A percentile compares a stretch with the other conserved stretches of the same genome.
phyloP scores from a whole-genome alignment of 2,329 filamentous ascomycete genomes.

The Exophiala oligosperma region DNA sequence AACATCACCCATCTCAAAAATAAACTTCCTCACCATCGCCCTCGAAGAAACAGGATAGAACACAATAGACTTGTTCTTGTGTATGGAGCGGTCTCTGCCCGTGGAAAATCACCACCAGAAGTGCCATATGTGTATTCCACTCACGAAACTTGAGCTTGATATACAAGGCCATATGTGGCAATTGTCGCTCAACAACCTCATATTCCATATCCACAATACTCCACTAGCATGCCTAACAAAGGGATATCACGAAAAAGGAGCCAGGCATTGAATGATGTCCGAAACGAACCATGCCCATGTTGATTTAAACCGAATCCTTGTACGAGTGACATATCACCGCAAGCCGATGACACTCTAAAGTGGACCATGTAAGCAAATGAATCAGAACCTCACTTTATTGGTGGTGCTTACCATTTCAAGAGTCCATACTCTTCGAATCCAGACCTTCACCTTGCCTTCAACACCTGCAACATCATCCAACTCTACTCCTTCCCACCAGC shows the following conservation, averaged over 20 bases:
- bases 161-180: no score
- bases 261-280: not conserved
- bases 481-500: slow-evolving; percentile 99
- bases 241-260: slow-evolving; percentile 12
- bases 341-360: slow-evolving; percentile 78
- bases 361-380: slow-evolving; percentile 11
- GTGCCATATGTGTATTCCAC: no score
- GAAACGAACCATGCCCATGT: not conserved
- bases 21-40: no score
- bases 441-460: slow-evolving; percentile 90
- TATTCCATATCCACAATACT: slow-evolving; percentile 3
- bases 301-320: not conserved
- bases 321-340: slow-evolving; percentile 50
- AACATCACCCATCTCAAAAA: no score
- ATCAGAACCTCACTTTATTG: not conserved
- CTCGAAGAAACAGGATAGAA: no score
- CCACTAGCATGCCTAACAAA: slow-evolving; percentile 10
- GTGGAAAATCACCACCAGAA: no score
- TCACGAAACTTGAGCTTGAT: no score
- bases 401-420: slow-evolving; percentile 76
- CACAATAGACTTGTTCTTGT: no score
- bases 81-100: no score
- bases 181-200: no score
- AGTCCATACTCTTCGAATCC: slow-evolving; percentile 98
- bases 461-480: slow-evolving; percentile 86